A percentile compares a stretch with the other conserved stretches of the same genome.
These are phyloP conservation scores for Rhododendron mucronatum DNA, from an alignment of 148 eudicot species.

Conservation along the genomic window DNA sequence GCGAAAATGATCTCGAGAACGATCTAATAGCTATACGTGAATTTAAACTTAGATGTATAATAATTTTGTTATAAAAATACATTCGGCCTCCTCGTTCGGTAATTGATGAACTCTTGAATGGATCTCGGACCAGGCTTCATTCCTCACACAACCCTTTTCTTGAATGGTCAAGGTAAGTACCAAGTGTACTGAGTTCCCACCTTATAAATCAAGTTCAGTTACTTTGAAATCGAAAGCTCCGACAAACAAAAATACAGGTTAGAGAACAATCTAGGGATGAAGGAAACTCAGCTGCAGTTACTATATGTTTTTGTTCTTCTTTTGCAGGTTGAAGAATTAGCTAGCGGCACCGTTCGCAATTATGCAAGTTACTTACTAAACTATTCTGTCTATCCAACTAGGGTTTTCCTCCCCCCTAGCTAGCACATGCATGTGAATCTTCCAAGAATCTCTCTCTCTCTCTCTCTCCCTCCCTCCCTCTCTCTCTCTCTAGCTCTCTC, in stretches of 20 bases:
- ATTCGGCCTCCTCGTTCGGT: not conserved
- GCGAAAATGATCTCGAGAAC: not conserved
- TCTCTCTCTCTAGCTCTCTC: not conserved
- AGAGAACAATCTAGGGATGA: not conserved
- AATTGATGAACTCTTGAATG: not conserved
- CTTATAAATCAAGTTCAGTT: not conserved
- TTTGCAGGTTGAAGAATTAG: not conserved
- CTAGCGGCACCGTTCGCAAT: not conserved
- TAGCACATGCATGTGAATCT: not conserved
- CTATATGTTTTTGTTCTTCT: too few species aligned
- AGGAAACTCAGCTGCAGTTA: not conserved
- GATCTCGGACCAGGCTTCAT: constrained; percentile 85
- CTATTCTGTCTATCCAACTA: not conserved
- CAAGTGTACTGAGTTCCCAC: not conserved
- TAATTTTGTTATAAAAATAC: not conserved
- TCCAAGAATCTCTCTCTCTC: not conserved
- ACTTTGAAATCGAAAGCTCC: not conserved
- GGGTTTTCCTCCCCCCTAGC: not conserved
- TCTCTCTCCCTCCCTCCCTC: not conserved
- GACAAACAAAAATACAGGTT: not conserved
- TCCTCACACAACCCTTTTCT: constrained; percentile 38
- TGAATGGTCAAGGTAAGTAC: not conserved
- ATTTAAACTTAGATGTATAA: not conserved
- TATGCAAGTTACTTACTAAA: not conserved
- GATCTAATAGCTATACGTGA: not conserved